Percentiles rank a stretch among this genome's conserved stretches.
Evolutionary conservation across 257 asterid genomes (phyloP).

Genomic region (Lithospermum erythrorhizon): DNA sequence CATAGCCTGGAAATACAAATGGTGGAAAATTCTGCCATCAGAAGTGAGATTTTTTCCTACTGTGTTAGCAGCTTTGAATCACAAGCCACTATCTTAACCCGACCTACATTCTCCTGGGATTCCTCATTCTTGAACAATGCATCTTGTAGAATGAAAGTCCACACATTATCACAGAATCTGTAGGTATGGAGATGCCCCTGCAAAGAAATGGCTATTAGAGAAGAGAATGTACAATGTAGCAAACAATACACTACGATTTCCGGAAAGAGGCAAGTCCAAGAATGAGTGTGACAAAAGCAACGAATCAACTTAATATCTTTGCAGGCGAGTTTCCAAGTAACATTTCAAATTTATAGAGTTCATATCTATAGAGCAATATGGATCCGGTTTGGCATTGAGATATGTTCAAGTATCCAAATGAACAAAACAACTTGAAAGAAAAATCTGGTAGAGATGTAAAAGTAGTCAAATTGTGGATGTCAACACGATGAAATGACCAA

Average conservation of each 20-base stretch:
- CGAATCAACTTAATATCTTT: background rate
- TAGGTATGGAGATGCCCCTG: constrained; percentile 98
- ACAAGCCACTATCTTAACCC: constrained; percentile 81
- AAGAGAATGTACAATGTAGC: background rate
- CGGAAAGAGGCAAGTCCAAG: no score
- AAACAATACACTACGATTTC: background rate
- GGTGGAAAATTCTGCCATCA: background rate
- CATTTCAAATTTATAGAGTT: no score
- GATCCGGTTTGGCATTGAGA: no score
- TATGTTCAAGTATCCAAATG: no score
- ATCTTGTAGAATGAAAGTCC: constrained; percentile 92
- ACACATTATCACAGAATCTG: constrained; percentile 86
- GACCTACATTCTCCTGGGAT: constrained; percentile 53
- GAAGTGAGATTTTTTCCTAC: constrained; percentile 31
- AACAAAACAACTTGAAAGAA: background rate
- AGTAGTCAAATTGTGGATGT: background rate
- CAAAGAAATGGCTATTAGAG: background rate
- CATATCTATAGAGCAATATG: no score
- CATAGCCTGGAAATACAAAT: constrained; percentile 6
- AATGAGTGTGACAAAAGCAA: background rate
- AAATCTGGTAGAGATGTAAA: background rate
- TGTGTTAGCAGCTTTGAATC: constrained; percentile 76
- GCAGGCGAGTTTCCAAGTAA: no score
- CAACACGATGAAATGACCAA: background rate
- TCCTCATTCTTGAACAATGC: constrained; percentile 73